Conservation (phyloP, 257 asterid genomes). For the Nicotiana knightiana region DNA sequence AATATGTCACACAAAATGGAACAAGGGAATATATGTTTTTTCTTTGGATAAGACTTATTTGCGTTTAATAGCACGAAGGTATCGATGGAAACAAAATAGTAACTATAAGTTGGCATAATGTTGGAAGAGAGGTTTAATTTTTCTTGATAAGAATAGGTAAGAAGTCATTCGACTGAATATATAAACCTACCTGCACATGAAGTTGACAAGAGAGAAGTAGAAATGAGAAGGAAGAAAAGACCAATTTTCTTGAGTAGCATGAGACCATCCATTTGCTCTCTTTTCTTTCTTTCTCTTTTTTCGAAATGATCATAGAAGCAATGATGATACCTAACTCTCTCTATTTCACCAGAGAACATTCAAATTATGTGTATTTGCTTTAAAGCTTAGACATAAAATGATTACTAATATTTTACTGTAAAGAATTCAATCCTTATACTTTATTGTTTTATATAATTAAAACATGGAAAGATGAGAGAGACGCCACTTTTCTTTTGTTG, state of each 20-base stretch:
- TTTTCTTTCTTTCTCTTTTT: conserved; percentile 13
- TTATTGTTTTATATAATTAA: conserved; percentile 26
- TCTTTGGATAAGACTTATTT: too few relatives aligned
- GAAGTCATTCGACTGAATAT: too few relatives aligned
- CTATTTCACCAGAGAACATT: conserved; percentile 13
- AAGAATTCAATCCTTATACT: conserved; percentile 28
- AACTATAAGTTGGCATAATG: too few relatives aligned
- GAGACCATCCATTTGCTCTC: conserved; percentile 19
- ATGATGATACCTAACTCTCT: conserved; percentile 6
- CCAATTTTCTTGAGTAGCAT: conserved; percentile 41
- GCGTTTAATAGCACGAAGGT: too few relatives aligned
- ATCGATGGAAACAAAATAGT: too few relatives aligned
- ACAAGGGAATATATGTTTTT: too few relatives aligned
- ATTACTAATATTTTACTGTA: conserved; percentile 23
- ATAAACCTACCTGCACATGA: conserved; percentile 52
- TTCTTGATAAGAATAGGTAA: too few relatives aligned
- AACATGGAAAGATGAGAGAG: conserved; percentile 44
- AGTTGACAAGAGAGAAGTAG: conserved; percentile 46
- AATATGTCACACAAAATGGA: too few relatives aligned
- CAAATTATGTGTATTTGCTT: neutral
- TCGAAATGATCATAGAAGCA: conserved; percentile 16
- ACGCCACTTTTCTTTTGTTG: conserved; percentile 63
- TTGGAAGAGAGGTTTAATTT: too few relatives aligned
- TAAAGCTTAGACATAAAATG: conserved; percentile 17
- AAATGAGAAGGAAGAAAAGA: conserved; percentile 62